These are phyloP conservation scores for Blastobotrys robertii DNA, from an alignment of 805 yeast genomes.

Conservation along the genomic window DNA sequence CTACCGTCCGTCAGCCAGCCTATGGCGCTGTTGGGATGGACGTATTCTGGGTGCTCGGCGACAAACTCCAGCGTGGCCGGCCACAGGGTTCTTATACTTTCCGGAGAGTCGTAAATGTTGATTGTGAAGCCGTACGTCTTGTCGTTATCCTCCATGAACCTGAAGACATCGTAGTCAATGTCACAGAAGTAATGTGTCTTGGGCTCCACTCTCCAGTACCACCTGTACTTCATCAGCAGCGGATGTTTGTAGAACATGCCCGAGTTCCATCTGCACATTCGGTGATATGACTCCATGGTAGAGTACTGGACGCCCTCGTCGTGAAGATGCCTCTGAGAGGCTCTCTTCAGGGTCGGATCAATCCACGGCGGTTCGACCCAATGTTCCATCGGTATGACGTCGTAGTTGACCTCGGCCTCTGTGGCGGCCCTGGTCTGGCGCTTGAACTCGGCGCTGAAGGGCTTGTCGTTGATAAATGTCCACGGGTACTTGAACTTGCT, in stretches of 20 bases:
- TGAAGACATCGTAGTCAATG: conserved; percentile 39
- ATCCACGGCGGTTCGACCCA: conserved; percentile 58
- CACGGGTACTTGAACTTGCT: conserved; percentile 68
- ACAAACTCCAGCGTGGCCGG: conserved; percentile 56
- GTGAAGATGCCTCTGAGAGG: conserved; percentile 29
- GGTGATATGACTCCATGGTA: conserved; percentile 33
- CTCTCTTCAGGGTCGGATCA: conserved; percentile 39
- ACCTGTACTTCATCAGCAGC: conserved; percentile 48
- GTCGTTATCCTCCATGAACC: conserved; percentile 40
- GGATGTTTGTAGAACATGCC: conserved; percentile 59
- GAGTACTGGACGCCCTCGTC: conserved; percentile 51
- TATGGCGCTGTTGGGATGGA: conserved; percentile 44
- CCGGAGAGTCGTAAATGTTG: conserved; percentile 60
- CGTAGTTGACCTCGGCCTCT: conserved; percentile 38
- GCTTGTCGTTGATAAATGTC: conserved; percentile 67
- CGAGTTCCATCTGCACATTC: conserved; percentile 77
- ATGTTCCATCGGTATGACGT: conserved; percentile 29
- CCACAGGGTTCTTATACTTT: conserved; percentile 56
- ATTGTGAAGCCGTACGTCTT: conserved; percentile 70
- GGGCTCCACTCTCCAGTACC: conserved; percentile 81
- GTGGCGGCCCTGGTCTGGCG: conserved; percentile 32
- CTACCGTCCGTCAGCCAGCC: conserved; percentile 46
- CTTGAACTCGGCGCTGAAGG: conserved; percentile 53
- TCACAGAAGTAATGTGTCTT: conserved; percentile 57
- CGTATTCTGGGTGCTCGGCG: conserved; percentile 43